Base-by-base conservation (phyloP, 2,329 filamentous ascomycete species). In the Macroventuria anomochaeta region DNA sequence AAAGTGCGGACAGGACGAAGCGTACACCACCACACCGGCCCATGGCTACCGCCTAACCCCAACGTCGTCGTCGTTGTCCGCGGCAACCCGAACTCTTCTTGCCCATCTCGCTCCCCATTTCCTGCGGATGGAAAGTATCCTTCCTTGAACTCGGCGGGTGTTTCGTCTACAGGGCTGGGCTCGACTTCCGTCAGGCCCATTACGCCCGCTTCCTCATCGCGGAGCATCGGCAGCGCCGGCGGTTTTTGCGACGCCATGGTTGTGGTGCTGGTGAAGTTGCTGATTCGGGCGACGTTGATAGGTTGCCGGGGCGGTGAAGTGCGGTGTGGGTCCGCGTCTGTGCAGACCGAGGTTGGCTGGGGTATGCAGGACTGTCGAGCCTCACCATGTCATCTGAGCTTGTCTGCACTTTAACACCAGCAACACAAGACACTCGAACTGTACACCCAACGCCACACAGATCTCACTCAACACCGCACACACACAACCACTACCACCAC, bases 181-280 rank as follows among this genome's bases (percentile, higher is more conserved):
- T 96, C 92, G 57, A 97, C 80, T 69, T 93, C 86, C 44, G 88
- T 82, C 53, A 96, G 82, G 34, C 88, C 88, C 53, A 85, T 77
- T 46, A 87, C 75, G 31, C 85, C 85, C 65, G 81, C 81, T 56
- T 68, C 68, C 1, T 53, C 50, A 4, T 65, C 65, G 20, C 41
- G 15, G 40, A 40, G 44, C 1, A 33, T 41, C 26, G 52, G 46
- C 43, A 49, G 40, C 40, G 46, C 23, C 17, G 40, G 52, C 36
- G 31, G 46, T 20, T 43, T 25, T 37, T 49, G 33, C 20, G 26
- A 23, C 46, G 46, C 25, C 46, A 42, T 62, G 50, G 51, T 55
- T 33, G 52, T 28, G 31, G 41, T 37, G 37, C 25, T 51, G 53
- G 49, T 29, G 42, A 32, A 32, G 44, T 59, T 64, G 63, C 63